Evolutionary conservation across 139 green algal genomes (phyloP).

Genomic region (Monoraphidium neglectum): DNA sequence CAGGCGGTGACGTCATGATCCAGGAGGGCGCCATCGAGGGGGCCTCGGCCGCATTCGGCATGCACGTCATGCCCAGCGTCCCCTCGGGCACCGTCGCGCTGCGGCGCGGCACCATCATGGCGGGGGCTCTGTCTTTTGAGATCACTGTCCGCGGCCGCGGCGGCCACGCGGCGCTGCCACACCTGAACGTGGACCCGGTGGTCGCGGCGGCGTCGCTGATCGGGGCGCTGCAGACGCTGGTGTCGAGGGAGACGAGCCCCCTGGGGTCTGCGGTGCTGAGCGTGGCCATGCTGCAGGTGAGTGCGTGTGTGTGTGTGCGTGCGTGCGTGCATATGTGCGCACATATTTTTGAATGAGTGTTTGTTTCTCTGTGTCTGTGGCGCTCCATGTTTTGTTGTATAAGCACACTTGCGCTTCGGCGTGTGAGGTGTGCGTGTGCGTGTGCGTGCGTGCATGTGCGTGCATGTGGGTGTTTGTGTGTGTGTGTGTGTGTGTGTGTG

Average conservation of each 20-base stretch:
- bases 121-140: constrained; percentile 67
- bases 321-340: no score
- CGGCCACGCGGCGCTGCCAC: constrained; percentile 88
- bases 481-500: no score
- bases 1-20: constrained; percentile 15
- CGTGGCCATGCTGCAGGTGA: constrained; percentile 66
- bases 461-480: no score
- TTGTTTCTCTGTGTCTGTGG: no score
- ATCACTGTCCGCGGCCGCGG: constrained; percentile 69
- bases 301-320: neutral
- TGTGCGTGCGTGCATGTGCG: neutral
- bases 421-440: neutral
- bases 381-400: no score
- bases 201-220: constrained; percentile 72
- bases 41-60: constrained; percentile 58
- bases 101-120: constrained; percentile 80
- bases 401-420: no score
- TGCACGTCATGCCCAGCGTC: constrained; percentile 82
- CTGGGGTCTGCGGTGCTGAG: constrained; percentile 83
- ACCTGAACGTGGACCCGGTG: constrained; percentile 80
- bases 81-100: constrained; percentile 60
- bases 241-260: constrained; percentile 83
- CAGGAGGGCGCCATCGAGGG: constrained; percentile 17
- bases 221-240: constrained; percentile 73
- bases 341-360: no score